Evolutionary conservation across 129 eudicot genomes (phyloP), one percentile per base, ranked within the genome.

Genomic region (Flaveria linearis): DNA sequence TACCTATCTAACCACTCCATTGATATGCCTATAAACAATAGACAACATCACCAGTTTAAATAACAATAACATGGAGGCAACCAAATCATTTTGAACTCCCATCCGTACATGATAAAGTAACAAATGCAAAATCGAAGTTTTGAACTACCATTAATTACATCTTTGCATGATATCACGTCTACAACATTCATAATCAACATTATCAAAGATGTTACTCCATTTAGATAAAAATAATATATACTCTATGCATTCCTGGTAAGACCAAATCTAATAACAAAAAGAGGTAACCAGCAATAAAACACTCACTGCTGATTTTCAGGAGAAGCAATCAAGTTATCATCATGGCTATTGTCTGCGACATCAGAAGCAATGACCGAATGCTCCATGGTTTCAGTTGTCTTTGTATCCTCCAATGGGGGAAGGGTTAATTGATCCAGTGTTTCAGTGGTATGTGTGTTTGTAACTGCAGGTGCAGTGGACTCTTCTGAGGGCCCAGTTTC

Each of bases 301-400:
- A 76, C 85, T 76, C 85, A 76, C 82, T 61, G 81, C 33, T 77
- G 78, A 71, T 76, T 72, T 77, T 73, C 76, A 28, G 46, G 77
- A 17, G 78, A 74, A 36, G 72, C 47, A 55, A 73, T 57, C 72
- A 67, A 72, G 17, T 72, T 69, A 22, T 67, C 82, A 52, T 67
- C 82, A 52, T 67, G 86, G 50, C 80, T 82, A 64, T 60, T 41
- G 46, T 82, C 80, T 22, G 76, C 57, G 13, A 77, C 57, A 4
- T 42, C 66, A 50, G 80, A 23, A 69, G 66, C n/a, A 26, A 81
- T 23, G 67, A 62, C 51, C 9, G 72, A 9, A 17, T 66, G 82
- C 67, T 82, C 76, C 71, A 73, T 30, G 7, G 63, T 49, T 46
- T 67, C 84, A 53, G 69, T 46, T 18, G 63, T 53, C 79, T 80